Evolutionary conservation across 495 filamentous ascomycete genomes (phyloP), one percentile per base, ranked within the genome.

Genomic region (Immersiella caudata): DNA sequence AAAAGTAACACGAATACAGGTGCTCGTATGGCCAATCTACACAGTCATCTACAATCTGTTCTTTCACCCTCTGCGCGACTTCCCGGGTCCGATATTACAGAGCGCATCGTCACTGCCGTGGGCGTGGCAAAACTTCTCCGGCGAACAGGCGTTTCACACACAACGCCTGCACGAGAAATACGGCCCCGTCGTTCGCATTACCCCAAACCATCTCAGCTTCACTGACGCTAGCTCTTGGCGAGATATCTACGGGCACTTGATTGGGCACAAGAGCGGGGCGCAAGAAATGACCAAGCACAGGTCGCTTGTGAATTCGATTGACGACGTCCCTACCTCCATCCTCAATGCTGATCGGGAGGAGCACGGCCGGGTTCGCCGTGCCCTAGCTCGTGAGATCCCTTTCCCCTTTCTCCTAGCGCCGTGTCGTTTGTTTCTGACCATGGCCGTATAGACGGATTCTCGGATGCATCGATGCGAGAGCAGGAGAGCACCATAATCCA

Each of bases 131-230:
- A 55, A 63, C 12, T 0, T 71, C 7, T 16, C 18, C 16, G 78
- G 78, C 22, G 14, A 26, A 7, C 27, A 67, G 11, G 58, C 67
- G 35, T 66, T 62, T 21, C 12, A 50, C 24, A 63, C 71, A 0
- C 62, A 68, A 0, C 14, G 63, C 6, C 69, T 86, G 40, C 85
- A 88, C 70, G 74, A 80, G 52, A 77, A 76, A 55, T 85, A 86
- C 60, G 85, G 85, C 6, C 77, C 77, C n/a, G 74, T 86, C 21
- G 80, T 91, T 1, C 85, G 89, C 2, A 74, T 88, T 26, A 70
- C 79, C 0, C 88, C 88, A 3, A 74, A 81, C 29, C 81, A 86
- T 62, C 72, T 91, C 1, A 82, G 80, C 6, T 90, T 87, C 75
- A 83, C 78, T 64, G 80, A 81, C 0, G 71, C 79, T 0, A 67